Evolutionary conservation across 2,329 filamentous ascomycete species (phyloP), one percentile per base, ranked within the genome.

Genomic region (Sphaceloma murrayae): DNA sequence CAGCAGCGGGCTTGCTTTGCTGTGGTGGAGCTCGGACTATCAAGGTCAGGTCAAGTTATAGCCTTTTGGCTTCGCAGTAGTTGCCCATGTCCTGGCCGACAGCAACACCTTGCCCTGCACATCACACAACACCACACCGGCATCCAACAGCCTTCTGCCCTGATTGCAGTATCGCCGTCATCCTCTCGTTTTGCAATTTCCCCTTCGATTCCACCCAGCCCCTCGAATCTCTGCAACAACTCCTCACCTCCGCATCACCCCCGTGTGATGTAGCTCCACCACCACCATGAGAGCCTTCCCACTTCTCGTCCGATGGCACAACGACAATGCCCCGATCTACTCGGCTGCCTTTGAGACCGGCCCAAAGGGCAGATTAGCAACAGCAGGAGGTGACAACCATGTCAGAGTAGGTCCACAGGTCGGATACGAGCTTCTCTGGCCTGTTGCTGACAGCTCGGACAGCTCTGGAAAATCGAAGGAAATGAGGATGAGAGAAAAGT

Each of bases 241-340:
- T 14, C 18, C 8, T n/a, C 13, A 14, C 34, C 24, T 26, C 19
- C 34, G 5, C 29, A 7, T 31, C n/a, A n/a, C 29, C 34, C 34
- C 17, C 19, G 36, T 40, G 34, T 39, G 33, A 38, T 38, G 38
- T 30, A 26, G 30, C 18, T 34, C 29, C 43, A 48, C 39, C 54
- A n/a, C n/a, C n/a, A 58, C 46, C 40, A 98, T 98, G 91, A 96
- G 94, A 76, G 88, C 87, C 61, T 82, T 86, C 59, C 89, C 91
- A 56, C 75, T 98, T 55, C 89, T 96, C 61, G 89, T 98, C 68
- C 86, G 93, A 72, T 98, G 91, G 91, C 93, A 98, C 67, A 85
- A 95, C 65, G 85, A 94, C 61, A 94, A 93, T 67, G 80, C 85
- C 56, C 91, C 91, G 48, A 88, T 98, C 62, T 98, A 96, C 69